Base-by-base conservation (phyloP, 371 early-diverging fungal genomes). In the Thermomucor indicae-seudaticae region DNA sequence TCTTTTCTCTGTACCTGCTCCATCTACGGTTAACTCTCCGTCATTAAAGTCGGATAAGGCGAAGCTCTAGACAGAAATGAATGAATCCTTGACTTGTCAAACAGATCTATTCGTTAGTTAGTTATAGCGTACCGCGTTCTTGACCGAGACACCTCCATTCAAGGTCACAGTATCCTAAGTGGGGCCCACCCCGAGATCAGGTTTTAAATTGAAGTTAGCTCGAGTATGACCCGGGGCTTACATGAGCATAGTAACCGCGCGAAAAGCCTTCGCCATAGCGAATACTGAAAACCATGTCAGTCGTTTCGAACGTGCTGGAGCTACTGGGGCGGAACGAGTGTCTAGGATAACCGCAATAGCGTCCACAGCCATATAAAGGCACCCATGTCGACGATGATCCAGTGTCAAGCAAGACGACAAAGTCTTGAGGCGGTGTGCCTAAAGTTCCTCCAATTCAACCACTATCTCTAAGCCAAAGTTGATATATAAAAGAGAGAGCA, bases 331-430 rank as follows among this genome's bases (percentile, higher is more conserved):
- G 22, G n/a, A 64, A 44, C 6, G 60, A 51, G 29, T 74, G 61
- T 1, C 29, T 22, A 4, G 75, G 75, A 12, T 43, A 62, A 1
- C 75, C 75, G 42, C 75, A 74, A 12, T 41, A 49, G 1, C 47
- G 48, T 23, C 62, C 62, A 41, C 75, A 74, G 6, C 61, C 61
- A 4, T 47, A 22, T 2, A 55, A 31, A 17, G 75, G 71, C 0
- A 74, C 66, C 75, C 75, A 74, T 2, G 75, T 74, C 19, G 68
- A 60, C 1, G 75, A 74, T 0, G 75, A 74, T 0, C 75, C 64
- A 39, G 75, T 74, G 31, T 74, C 75, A 16, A 74, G 45, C 29
- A 74, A 48, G 28, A 74, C 19, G 1, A 68, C 65, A 46, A 74
- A 74, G 1, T 57, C 58, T 29, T 74, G 75, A 11, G 70, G 70